Conservation (phyloP, 768 basidiomycete species). For the Cystobasidium onofrii region DNA sequence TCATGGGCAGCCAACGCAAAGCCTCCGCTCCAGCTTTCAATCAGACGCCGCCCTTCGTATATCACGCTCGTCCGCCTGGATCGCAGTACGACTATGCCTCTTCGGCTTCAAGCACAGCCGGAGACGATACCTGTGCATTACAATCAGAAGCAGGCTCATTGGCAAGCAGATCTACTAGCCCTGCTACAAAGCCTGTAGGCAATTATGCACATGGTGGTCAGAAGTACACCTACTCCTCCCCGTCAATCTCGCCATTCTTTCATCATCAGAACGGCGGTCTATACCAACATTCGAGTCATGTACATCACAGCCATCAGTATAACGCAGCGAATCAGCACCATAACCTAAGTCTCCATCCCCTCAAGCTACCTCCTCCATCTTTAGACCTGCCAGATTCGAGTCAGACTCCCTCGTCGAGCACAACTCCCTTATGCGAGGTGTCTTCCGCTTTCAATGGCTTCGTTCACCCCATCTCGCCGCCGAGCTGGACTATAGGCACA, state of each 20-base stretch:
- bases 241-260: not conserved
- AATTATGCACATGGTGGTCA: not conserved
- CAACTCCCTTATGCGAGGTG: not conserved
- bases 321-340: not conserved
- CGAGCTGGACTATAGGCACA: not conserved
- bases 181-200: not conserved
- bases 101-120: conserved; percentile 7
- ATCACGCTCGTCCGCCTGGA: not conserved
- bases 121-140: not conserved
- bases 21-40: not conserved
- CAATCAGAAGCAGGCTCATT: not conserved
- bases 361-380: conserved; percentile 23
- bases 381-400: conserved; percentile 12
- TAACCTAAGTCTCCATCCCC: conserved; percentile 6
- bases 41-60: not conserved
- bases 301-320: not conserved
- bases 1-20: not conserved
- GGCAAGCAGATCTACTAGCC: conserved; percentile 2
- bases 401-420: not conserved
- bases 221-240: not conserved
- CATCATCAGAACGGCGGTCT: not conserved
- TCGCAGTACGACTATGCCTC: conserved; percentile 8
- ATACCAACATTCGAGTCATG: not conserved
- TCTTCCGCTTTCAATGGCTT: not conserved
- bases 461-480: not conserved